phyloP scores from a whole-genome alignment of 1,284 basidiomycete species.

The Sparassis latifolia region DNA sequence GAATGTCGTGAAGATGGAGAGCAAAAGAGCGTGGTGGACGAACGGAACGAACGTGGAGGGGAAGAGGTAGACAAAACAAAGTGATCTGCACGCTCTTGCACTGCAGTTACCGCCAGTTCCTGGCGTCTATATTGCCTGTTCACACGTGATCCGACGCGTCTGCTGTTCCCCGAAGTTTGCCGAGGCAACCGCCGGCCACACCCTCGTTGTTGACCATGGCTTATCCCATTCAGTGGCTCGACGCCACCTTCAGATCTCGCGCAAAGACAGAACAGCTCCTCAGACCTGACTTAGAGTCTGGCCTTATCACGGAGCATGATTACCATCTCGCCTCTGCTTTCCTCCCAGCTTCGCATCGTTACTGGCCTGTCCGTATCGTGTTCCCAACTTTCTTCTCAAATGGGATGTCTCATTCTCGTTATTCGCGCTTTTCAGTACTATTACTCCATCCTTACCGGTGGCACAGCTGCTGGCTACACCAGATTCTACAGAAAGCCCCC shows the following conservation, averaged over 20 bases:
- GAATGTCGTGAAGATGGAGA: conserved; percentile 6
- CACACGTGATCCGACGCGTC: conserved; percentile 5
- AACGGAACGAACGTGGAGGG: no score
- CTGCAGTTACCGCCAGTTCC: no score
- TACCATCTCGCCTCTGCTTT: conserved; percentile 45
- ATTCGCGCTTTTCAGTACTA: conserved; percentile 13
- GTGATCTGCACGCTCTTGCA: no score
- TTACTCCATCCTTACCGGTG: conserved; percentile 16
- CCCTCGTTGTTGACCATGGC: not conserved
- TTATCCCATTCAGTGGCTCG: conserved; percentile 31
- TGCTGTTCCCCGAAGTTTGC: no score
- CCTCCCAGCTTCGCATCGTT: conserved; percentile 39
- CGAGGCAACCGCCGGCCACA: no score
- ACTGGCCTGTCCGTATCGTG: conserved; percentile 32
- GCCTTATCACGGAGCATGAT: conserved; percentile 46
- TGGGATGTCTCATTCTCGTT: not conserved
- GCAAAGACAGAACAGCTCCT: conserved; percentile 38
- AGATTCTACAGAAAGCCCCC: conserved; percentile 8
- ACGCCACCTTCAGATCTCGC: conserved; percentile 31
- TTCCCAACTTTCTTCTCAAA: not conserved
- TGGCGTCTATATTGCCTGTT: no score
- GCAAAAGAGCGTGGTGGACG: conserved; percentile 6
- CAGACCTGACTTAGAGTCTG: conserved; percentile 50
- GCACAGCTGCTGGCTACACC: conserved; percentile 9
- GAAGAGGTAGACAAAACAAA: no score